Evolutionary conservation across 2,329 filamentous ascomycete species (phyloP).

Genomic region (Phyllosticta capitalensis): DNA sequence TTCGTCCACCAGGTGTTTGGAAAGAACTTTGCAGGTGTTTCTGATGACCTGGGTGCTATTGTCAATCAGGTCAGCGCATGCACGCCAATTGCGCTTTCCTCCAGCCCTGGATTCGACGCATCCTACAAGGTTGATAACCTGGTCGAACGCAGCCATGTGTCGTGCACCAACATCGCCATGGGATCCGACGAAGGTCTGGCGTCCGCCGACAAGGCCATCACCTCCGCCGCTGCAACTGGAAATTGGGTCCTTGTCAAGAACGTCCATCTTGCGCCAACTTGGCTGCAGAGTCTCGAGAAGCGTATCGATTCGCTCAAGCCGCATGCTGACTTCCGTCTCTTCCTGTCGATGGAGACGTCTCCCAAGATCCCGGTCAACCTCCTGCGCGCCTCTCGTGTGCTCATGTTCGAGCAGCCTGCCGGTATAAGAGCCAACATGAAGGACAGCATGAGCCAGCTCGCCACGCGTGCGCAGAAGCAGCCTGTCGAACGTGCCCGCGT

Average conservation of each 20-base stretch:
- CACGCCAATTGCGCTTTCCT: slow-evolving; percentile 82
- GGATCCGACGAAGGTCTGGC: slow-evolving; percentile 90
- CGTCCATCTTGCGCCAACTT: slow-evolving; percentile 89
- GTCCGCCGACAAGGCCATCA: slow-evolving; percentile 90
- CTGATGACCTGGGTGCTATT: slow-evolving; percentile 76
- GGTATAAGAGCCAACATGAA: slow-evolving; percentile 98
- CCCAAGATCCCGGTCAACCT: slow-evolving; percentile 95
- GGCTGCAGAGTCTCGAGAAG: slow-evolving; percentile 96
- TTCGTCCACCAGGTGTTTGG: slow-evolving; percentile 85
- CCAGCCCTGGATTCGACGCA: slow-evolving; percentile 92
- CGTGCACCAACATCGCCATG: slow-evolving; percentile 97
- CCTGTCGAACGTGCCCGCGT: slow-evolving; percentile 86
- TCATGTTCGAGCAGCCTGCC: slow-evolving; percentile 97
- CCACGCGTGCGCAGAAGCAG: slow-evolving; percentile 63
- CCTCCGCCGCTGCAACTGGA: slow-evolving; percentile 80
- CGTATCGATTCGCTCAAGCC: slow-evolving; percentile 91
- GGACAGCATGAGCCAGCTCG: slow-evolving; percentile 80
- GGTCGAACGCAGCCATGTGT: slow-evolving; percentile 71
- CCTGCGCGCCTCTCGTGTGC: slow-evolving; percentile 80
- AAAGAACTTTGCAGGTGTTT: slow-evolving; percentile 67
- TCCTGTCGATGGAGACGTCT: slow-evolving; percentile 96
- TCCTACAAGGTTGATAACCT: slow-evolving; percentile 98
- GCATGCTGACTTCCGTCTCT: slow-evolving; percentile 84
- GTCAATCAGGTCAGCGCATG: slow-evolving; percentile 75
- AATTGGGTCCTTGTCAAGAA: slow-evolving; percentile 99